Evolutionary conservation across 306 rosid genomes (phyloP).

Genomic region (Medicago ruthenica): DNA sequence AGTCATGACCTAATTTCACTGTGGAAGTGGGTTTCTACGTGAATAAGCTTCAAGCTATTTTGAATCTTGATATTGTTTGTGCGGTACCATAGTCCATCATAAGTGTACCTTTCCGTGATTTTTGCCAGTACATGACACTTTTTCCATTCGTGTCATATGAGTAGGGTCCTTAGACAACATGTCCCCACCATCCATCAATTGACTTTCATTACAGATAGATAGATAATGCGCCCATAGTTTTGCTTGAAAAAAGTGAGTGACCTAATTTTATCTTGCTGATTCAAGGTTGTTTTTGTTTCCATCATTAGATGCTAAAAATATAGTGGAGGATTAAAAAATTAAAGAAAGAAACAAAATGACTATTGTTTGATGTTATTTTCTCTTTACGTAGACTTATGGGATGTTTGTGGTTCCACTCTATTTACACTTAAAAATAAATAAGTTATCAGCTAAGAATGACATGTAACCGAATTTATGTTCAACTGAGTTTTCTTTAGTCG

Average conservation of each 20-base stretch:
- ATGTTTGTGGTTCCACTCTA: background rate
- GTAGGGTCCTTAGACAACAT: constrained; percentile 25
- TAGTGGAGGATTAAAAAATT: background rate
- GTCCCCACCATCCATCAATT: constrained; percentile 36
- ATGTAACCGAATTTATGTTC: too few species aligned
- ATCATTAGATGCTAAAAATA: background rate
- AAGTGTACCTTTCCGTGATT: constrained; percentile 61
- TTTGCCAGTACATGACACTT: constrained; percentile 42
- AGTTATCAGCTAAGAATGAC: too few species aligned
- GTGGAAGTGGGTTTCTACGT: constrained; percentile 34
- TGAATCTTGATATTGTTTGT: constrained; percentile 19
- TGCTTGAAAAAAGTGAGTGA: background rate
- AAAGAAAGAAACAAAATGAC: background rate
- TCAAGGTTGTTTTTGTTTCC: constrained; percentile 1
- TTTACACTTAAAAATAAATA: too few species aligned
- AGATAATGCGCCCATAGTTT: constrained; percentile 30
- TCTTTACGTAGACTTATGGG: background rate
- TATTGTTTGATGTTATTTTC: background rate
- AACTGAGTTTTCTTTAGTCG: too few species aligned
- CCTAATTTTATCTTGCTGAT: constrained; percentile 24
- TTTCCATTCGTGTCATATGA: background rate
- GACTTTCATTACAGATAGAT: constrained; percentile 31
- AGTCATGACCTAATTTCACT: constrained; percentile 57
- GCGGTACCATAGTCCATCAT: constrained; percentile 35
- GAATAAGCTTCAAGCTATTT: background rate